phyloP scores from a whole-genome alignment of 305 asterid genomes.

The Ilex paraguariensis region DNA sequence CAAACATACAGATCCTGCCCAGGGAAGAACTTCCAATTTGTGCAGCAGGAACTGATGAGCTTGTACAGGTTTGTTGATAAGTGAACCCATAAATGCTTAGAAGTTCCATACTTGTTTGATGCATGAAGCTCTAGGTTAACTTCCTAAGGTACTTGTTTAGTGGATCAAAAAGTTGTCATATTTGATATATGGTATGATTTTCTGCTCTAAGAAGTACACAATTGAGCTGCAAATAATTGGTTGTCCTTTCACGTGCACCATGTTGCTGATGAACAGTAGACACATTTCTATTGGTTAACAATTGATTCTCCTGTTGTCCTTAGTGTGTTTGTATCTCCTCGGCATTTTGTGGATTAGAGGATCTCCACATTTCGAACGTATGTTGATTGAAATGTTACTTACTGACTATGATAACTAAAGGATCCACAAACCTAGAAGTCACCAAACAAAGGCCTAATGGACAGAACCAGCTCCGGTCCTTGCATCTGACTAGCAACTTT shows the following conservation, averaged over 20 bases:
- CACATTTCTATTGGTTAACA: not conserved
- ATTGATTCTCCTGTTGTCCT: too few species aligned
- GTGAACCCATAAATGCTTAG: constrained; percentile 1
- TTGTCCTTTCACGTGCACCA: not conserved
- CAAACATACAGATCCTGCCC: constrained; percentile 54
- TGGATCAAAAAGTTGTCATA: not conserved
- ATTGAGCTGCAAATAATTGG: not conserved
- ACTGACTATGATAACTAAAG: not conserved
- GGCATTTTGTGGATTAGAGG: too few species aligned
- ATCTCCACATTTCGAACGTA: constrained; percentile 8
- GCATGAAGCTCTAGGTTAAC: not conserved
- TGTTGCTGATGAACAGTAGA: not conserved
- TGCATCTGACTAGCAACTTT: not conserved
- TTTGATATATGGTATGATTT: not conserved
- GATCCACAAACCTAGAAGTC: not conserved
- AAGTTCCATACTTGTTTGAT: not conserved
- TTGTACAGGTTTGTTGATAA: constrained; percentile 62
- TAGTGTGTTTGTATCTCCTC: too few species aligned
- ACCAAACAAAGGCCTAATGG: not conserved
- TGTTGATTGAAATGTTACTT: constrained; percentile 9
- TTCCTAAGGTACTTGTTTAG: not conserved
- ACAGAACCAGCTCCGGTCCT: constrained; percentile 3
- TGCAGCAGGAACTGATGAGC: constrained; percentile 54
- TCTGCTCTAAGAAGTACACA: not conserved
- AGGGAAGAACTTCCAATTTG: constrained; percentile 61